Evolutionary conservation across 768 basidiomycete species (phyloP), one percentile per base, ranked within the genome.

Genomic region (Phallus indusiatus): DNA sequence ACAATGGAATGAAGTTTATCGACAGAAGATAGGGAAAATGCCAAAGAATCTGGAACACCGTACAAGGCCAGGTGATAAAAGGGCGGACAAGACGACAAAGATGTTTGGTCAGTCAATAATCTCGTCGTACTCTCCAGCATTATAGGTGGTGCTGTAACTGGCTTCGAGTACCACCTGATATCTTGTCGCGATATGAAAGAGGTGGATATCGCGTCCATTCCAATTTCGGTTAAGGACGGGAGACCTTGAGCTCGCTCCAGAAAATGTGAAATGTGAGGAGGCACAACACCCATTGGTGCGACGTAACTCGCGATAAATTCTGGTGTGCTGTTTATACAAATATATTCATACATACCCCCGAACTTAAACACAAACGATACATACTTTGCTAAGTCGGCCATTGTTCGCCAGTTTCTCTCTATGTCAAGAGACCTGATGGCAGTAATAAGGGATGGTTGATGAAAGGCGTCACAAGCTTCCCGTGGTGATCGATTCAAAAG

Each of bases 161-260:
- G 76, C n/a, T 91, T 90, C 17, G 90, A 76, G 71, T 86, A 90
- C 86, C 93, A 96, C 63, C 84, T 84, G 64, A 94, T 77, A 14
- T 81, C 81, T 1, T 82, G 82, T 42, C 90, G 83, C 42, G 90
- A 93, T 28, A 97, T 73, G 67, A 84, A 90, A 1, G 94, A 94
- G n/a, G 75, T 69, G 57, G 77, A 71, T 86, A 91, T 95, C 12
- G 76, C 74, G 18, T 74, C 70, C 17, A 68, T 68, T 8, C 85
- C 78, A 65, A 95, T 87, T n/a, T 76, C 73, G n/a, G 67, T 67
- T 18, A 94, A 76, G 14, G 73, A 69, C 1, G 85, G 83, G 21
- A 84, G 72, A 22, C 70, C 75, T 33, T 75, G 70, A 9, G 78
- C 74, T 17, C 64, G 62, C 55, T 73, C 69, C 1, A 76, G 66